Evolutionary conservation across 169 alveolate species (phyloP), one percentile per base, ranked within the genome.

Genomic region (Plasmodium billcollinsi): DNA sequence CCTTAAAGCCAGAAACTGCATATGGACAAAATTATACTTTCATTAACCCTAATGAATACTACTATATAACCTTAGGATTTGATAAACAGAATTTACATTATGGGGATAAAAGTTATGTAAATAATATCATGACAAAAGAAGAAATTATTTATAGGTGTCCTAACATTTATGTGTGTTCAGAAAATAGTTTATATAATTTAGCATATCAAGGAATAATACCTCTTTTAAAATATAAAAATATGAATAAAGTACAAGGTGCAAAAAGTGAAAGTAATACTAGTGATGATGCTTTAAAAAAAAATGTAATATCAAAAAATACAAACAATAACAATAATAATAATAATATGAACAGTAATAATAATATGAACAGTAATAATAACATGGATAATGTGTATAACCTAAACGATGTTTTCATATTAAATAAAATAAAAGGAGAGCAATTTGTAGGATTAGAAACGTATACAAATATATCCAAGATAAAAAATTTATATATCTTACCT

Each of bases 1-100:
- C 99, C 1, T 93, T 99, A 88, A 97, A 99, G 89, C 99, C 99
- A 20, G 99, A 99, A 94, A 99, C 99, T 67, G 98, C 98, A 98
- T 99, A 98, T 93, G 99, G 99, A 1, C 99, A 98, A 94, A 99
- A 99, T 21, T 98, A 98, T 95, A 97, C 99, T 88, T 99, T 96
- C 88, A 97, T 98, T 29, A 95, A 97, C 11, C 99, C 99, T 0
- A 97, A 96, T 54, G 99, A 99, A 21, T 96, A 96, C 83, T 98
- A 94, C 43, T 95, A 88, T 12, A 67, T 95, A 12, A 71, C 76
- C 8, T 73, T 96, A 71, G 98, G 98, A 1, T 95, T 94, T 86
- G 83, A 75, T 58, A 58, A 80, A 1, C 95, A 95, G 11, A 76
- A 62, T 54, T 66, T 93, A 47, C 62, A 74, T 45, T 94, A 91